Conservation (phyloP, 116 monocot genomes). For the Phalaenopsis hybrid region DNA sequence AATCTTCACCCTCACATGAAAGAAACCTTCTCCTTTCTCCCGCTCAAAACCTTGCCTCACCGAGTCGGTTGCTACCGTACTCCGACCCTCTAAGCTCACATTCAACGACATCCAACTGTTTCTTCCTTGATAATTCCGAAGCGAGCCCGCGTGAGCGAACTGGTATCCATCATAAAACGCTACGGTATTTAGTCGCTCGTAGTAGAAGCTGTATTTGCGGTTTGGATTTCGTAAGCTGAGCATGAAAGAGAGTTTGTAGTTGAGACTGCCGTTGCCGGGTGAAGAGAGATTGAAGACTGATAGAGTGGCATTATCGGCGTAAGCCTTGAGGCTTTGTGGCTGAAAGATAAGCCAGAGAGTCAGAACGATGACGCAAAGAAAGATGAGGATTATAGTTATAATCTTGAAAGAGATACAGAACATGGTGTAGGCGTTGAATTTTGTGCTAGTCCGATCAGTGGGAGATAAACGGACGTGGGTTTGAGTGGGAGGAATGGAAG, state of each 20-base stretch:
- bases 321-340: slow-evolving; percentile 18
- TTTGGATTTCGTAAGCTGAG: slow-evolving; percentile 52
- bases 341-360: slow-evolving; percentile 23
- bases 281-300: slow-evolving; percentile 26
- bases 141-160: slow-evolving; percentile 10
- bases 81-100: neutral
- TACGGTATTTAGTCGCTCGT: slow-evolving; percentile 35
- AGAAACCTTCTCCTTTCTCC: slow-evolving; percentile 17
- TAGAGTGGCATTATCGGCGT: slow-evolving; percentile 14
- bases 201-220: slow-evolving; percentile 34
- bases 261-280: neutral
- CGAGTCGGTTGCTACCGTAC: neutral
- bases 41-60: neutral
- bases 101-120: slow-evolving; percentile 22
- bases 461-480: neutral
- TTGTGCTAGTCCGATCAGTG: neutral
- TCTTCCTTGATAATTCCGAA: slow-evolving; percentile 25
- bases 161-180: slow-evolving; percentile 19
- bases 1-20: slow-evolving; percentile 10
- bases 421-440: slow-evolving; percentile 8
- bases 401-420: slow-evolving; percentile 15
- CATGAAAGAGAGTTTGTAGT: slow-evolving; percentile 26
- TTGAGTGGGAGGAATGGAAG: slow-evolving; percentile 10
- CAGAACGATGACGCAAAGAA: slow-evolving; percentile 21
- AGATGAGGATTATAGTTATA: slow-evolving; percentile 13